These are phyloP conservation scores for Aspergillus ostianus DNA, from an alignment of 495 filamentous ascomycete species.

Conservation along the genomic window DNA sequence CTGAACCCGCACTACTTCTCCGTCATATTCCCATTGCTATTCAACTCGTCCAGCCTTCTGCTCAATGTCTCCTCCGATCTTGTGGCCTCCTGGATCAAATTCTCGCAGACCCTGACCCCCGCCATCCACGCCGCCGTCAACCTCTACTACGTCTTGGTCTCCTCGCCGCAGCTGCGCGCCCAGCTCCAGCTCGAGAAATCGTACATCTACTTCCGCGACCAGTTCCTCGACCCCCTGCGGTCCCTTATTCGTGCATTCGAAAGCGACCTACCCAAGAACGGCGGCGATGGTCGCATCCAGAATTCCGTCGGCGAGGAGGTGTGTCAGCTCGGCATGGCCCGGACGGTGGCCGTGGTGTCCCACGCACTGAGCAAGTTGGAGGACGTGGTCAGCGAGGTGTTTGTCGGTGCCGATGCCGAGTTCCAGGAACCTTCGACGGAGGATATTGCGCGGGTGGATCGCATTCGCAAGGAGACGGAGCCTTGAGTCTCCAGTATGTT, in stretches of 20 bases:
- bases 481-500: neutral
- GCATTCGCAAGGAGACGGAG: constrained; percentile 30
- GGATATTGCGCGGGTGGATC: constrained; percentile 30
- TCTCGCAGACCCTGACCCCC: constrained; percentile 38
- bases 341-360: constrained; percentile 38
- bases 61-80: constrained; percentile 31
- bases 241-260: constrained; percentile 35
- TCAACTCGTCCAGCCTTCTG: constrained; percentile 23
- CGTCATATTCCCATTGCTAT: constrained; percentile 42
- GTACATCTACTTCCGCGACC: constrained; percentile 34
- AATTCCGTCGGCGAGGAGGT: constrained; percentile 39
- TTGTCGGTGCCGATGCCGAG: constrained; percentile 32
- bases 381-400: constrained; percentile 33
- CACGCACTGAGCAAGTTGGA: constrained; percentile 41
- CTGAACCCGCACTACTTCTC: constrained; percentile 50
- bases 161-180: constrained; percentile 29
- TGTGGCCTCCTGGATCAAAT: constrained; percentile 34
- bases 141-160: constrained; percentile 46
- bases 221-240: constrained; percentile 38
- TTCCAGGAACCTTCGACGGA: constrained; percentile 29
- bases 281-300: constrained; percentile 42
- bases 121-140: constrained; percentile 43
- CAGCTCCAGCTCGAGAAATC: constrained; percentile 40
- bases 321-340: constrained; percentile 36
- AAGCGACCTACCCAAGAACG: constrained; percentile 33